Evolutionary conservation across 371 early-diverging fungal genomes (phyloP), one percentile per base, ranked within the genome.

Genomic region (Amoeboaphelidium occidentale): DNA sequence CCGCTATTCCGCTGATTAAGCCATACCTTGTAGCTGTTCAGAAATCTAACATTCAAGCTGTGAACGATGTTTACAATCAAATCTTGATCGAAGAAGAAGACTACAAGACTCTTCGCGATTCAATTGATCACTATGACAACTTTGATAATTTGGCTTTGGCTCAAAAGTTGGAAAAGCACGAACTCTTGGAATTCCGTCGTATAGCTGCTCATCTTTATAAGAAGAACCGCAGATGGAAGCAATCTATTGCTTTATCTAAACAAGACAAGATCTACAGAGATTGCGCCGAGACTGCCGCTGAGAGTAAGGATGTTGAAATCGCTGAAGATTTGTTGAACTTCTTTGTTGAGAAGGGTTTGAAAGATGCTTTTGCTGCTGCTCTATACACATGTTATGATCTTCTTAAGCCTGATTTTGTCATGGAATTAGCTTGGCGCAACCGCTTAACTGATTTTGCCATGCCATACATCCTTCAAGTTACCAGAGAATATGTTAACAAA

Each of bases 61-160:
- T 96, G 55, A 94, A 92, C 69, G 72, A 69, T 28, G 90, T 92
- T 0, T 81, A 81, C 69, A 85, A 93, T 56, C 93, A 91, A 49
- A 64, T 96, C 48, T 70, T 85, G 53, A 88, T 93, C 51, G 97
- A 92, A 63, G 92, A 92, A 68, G 90, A 91, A 61, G 92, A 93
- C 60, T 91, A 71, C 63, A 75, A 79, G 23, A 74, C 83, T 0
- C 68, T 92, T 22, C 83, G 90, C 27, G 81, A 81, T 55, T 84
- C 87, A 14, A 81, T 93, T 48, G 90, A 88, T 64, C 69, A 73
- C 48, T 81, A 80, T 64, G 79, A 81, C 62, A 83, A 84, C 69
- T 82, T 92, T 72, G 93, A 93, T 61, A 74, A 75, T 49, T 66
- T 88, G 45, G 79, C 82, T 2, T 70, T 96, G 49, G 92, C 93